Percentiles rank a stretch among this genome's conserved stretches.
Evolutionary conservation across 495 filamentous ascomycete species (phyloP).

Genomic region (Penicillium lagena): DNA sequence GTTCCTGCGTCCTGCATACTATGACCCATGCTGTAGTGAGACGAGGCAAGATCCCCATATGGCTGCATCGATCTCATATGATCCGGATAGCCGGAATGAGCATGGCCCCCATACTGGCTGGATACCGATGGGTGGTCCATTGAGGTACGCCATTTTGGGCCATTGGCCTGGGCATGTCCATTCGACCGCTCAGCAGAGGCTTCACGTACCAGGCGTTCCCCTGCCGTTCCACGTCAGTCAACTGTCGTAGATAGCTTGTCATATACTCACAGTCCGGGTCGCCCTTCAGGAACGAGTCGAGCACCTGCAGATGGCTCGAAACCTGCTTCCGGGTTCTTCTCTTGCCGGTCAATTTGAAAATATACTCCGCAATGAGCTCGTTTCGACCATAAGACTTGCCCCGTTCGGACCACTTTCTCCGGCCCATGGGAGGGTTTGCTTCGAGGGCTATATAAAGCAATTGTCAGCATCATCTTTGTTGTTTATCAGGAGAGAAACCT

Average conservation of each 20-base stretch:
- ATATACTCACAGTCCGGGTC: conserved; percentile 45
- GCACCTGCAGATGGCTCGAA: conserved; percentile 95
- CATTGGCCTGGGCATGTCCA: conserved; percentile 25
- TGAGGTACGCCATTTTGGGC: conserved; percentile 33
- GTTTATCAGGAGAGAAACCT: not conserved
- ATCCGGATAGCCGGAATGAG: conserved; percentile 26
- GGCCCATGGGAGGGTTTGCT: conserved; percentile 73
- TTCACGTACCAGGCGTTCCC: conserved; percentile 41
- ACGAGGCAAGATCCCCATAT: conserved; percentile 31
- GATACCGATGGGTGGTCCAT: conserved; percentile 31
- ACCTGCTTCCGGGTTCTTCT: conserved; percentile 76
- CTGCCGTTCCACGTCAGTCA: conserved; percentile 16
- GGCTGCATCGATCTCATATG: conserved; percentile 27
- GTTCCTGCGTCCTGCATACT: conserved; percentile 26
- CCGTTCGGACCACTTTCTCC: conserved; percentile 66
- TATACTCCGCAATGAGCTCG: conserved; percentile 81
- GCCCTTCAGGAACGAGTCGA: conserved; percentile 70
- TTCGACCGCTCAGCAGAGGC: conserved; percentile 29
- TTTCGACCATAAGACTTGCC: conserved; percentile 79
- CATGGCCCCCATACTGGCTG: conserved; percentile 24
- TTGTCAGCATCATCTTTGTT: conserved; percentile 1
- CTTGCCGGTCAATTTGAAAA: conserved; percentile 63
- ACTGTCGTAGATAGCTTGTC: not conserved
- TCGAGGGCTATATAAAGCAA: conserved; percentile 57
- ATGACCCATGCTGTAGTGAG: conserved; percentile 30